A percentile compares a stretch with the other conserved stretches of the same genome.
Evolutionary conservation across 352 stramenopile species (phyloP).

Genomic region (Sclerospora graminicola): DNA sequence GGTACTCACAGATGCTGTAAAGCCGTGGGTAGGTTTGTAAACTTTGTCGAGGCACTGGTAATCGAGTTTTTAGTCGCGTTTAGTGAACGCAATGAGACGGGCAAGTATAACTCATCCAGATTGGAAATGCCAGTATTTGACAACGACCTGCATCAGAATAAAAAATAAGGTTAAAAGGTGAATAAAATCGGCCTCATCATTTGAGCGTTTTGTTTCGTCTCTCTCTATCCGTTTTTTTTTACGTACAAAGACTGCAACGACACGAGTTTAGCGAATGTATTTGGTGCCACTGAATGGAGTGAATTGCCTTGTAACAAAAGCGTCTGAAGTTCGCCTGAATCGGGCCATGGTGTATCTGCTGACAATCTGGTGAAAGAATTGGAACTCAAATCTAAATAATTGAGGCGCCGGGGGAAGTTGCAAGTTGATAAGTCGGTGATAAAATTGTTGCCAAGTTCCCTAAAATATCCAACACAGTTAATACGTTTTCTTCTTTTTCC

Average conservation of each 20-base stretch:
- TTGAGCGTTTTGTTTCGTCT: neutral
- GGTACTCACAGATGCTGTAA: conserved; percentile 41
- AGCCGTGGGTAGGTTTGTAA: conserved; percentile 29
- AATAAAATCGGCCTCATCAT: neutral
- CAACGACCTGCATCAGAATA: conserved; percentile 19
- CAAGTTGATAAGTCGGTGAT: conserved; percentile 29
- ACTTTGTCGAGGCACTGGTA: conserved; percentile 33
- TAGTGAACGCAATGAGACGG: conserved; percentile 29
- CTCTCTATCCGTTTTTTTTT: neutral
- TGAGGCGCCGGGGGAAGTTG: conserved; percentile 30
- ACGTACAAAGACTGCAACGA: conserved; percentile 48
- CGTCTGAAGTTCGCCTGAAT: conserved; percentile 36
- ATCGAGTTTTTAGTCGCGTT: conserved; percentile 49
- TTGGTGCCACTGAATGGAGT: conserved; percentile 20
- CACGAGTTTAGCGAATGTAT: conserved; percentile 33
- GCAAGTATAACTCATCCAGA: conserved; percentile 30
- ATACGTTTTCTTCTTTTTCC: too few relatives aligned
- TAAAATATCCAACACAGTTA: conserved; percentile 1
- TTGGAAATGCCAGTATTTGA: conserved; percentile 40
- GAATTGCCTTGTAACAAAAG: conserved; percentile 47
- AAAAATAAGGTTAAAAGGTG: neutral
- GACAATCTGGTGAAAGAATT: conserved; percentile 32
- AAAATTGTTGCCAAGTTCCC: conserved; percentile 32
- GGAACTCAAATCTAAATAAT: conserved; percentile 35
- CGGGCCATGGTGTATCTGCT: conserved; percentile 28